These are phyloP conservation scores for Posidonia oceanica DNA, from an alignment of 116 monocot genomes.

Conservation along the genomic window DNA sequence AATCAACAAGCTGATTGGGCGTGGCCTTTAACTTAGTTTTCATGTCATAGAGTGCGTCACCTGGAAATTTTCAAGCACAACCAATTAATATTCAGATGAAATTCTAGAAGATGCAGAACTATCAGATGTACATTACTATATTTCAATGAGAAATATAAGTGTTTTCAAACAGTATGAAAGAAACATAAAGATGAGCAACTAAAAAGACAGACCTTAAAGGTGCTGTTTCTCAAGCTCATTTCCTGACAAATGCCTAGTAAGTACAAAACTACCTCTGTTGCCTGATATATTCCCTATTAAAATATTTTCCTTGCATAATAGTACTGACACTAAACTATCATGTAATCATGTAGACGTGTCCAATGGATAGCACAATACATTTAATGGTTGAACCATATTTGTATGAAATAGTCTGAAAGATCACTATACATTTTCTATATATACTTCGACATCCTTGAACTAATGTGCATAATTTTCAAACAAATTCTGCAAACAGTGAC, in stretches of 20 bases:
- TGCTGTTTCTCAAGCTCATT: constrained; percentile 1
- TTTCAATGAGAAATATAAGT: background rate
- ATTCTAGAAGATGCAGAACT: background rate
- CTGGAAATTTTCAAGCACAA: constrained; percentile 20
- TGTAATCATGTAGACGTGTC: too few species aligned
- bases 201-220: background rate
- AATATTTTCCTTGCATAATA: too few species aligned
- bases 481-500: too few species aligned
- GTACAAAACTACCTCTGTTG: background rate
- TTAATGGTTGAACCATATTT: too few species aligned
- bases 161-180: background rate
- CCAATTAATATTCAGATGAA: background rate
- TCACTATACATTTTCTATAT: too few species aligned
- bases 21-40: constrained; percentile 53
- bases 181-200: background rate
- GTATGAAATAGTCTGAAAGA: too few species aligned
- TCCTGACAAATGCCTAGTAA: background rate
- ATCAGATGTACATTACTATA: background rate
- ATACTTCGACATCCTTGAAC: too few species aligned
- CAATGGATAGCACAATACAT: too few species aligned
- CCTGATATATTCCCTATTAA: background rate
- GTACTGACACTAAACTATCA: too few species aligned
- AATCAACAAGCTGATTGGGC: constrained; percentile 57
- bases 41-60: constrained; percentile 70
- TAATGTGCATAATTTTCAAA: too few species aligned